Percentiles rank a stretch among this genome's conserved stretches.
phyloP scores from a whole-genome alignment of 495 filamentous ascomycete genomes.

The Glarea lozoyensis region DNA sequence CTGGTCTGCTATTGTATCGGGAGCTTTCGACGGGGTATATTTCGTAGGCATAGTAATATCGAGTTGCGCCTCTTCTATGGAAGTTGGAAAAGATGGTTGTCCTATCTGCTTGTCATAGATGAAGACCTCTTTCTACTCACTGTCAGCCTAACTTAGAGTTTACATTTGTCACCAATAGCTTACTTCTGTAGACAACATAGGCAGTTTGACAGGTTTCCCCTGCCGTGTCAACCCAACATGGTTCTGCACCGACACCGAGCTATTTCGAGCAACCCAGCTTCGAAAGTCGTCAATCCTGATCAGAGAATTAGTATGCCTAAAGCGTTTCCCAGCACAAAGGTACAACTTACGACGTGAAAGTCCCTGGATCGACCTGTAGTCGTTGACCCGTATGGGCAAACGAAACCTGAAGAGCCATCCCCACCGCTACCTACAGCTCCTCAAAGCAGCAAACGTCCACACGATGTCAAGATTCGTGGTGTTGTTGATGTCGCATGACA shows the following conservation, averaged over 20 bases:
- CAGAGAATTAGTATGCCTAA: not conserved
- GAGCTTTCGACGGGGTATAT: slow-evolving; percentile 50
- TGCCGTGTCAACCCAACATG: slow-evolving; percentile 78
- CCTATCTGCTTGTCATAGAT: slow-evolving; percentile 69
- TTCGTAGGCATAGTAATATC: slow-evolving; percentile 48
- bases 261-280: slow-evolving; percentile 22
- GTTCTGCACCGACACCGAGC: slow-evolving; percentile 54
- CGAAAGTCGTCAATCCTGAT: slow-evolving; percentile 50
- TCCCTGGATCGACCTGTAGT: slow-evolving; percentile 59
- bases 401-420: slow-evolving; percentile 73
- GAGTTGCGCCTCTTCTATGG: slow-evolving; percentile 32
- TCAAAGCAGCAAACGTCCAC: slow-evolving; percentile 12
- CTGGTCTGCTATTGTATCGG: slow-evolving; percentile 63
- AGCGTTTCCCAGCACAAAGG: not conserved
- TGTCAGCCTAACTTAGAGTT: slow-evolving; percentile 6
- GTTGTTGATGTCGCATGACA: slow-evolving; percentile 5
- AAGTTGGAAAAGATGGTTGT: slow-evolving; percentile 36
- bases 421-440: slow-evolving; percentile 20
- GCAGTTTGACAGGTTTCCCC: slow-evolving; percentile 69
- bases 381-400: slow-evolving; percentile 84
- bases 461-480: not conserved
- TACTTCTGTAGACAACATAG: slow-evolving; percentile 70
- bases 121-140: slow-evolving; percentile 67
- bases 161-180: slow-evolving; percentile 10
- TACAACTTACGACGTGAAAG: slow-evolving; percentile 56